Base-by-base conservation (phyloP, 1,139 yeast species). In the Cylindricascospora bacillispora region DNA sequence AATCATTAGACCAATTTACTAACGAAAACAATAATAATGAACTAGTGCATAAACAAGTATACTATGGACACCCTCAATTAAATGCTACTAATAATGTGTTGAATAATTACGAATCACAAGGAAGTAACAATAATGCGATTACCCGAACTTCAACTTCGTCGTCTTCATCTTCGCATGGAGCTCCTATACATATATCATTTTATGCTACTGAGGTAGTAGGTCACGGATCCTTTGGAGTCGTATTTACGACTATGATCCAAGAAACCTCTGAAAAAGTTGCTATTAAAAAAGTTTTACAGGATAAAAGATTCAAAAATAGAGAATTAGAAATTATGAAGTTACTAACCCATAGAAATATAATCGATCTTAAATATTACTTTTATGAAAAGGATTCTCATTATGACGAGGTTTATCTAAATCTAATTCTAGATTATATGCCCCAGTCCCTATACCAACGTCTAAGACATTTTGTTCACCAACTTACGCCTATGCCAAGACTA, bases 161-260 rank as follows among this genome's bases (percentile, higher is more conserved):
- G 10, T 7, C 9, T 10, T 7, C 21, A 18, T 7, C 9, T 10
- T 7, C 21, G 9, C 21, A 18, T 10, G 11, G 23, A 11, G 23
- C 15, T 13, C 44, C 56, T 24, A 47, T 53, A 23, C 39, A 44
- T 27, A 57, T 57, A 14, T 45, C 58, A n/a, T 54, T 53, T 27
- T 57, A 59, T 5, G 47, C 52, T 13, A 47, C 60, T 1, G 57
- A 81, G 47, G 86, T 86, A 66, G 93, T 86, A 30, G 98, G 98
- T 12, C 93, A 83, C 56, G 98, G 98, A 11, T 85, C 97, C 13
- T 89, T 89, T 62, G 98, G 98, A 4, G 89, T 85, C 20, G 98
- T 89, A 17, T 85, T 83, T 53, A 93, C 83, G 47, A 83, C 95
- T 6, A 76, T 72, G 37, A 65, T 89, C 27, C 56, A 72, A 41